Base-by-base conservation (phyloP, 169 alveolate species). In the Plasmodium reichenowi region DNA sequence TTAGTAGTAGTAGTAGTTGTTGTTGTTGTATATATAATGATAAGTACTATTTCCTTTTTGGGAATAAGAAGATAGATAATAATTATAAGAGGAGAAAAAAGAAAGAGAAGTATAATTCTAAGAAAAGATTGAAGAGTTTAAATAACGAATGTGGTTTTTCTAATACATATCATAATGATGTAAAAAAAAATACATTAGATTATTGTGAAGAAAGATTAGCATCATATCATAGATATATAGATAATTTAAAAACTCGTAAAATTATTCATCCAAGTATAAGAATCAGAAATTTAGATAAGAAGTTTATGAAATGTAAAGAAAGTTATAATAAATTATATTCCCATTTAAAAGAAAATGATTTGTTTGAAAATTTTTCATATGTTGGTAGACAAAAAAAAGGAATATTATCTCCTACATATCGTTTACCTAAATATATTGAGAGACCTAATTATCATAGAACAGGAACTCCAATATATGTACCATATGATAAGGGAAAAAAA, bases 341-440 rank as follows among this genome's bases (percentile, higher is more conserved):
- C 0, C 89, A 76, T 22, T 68, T 76, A 24, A 64, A 48, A 54
- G 63, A 76, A 5, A 76, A 38, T 59, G 89, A 76, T n/a, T 3
- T 76, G 1, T 76, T 76, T 58, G 75, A 32, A 50, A 76, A 22
- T 13, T 76, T 76, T 56, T 70, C 52, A 6, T 76, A 64, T 52
- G 72, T 71, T 48, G 95, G 95, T 1, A 89, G 92, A 2, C 92
- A 91, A 26, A 89, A 60, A 45, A 93, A 93, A 85, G 96, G 96
- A 1, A 52, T 78, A 13, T 67, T 83, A 13, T 91, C 94, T 43
- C 95, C 95, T 6, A 88, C 86, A 52, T 94, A 88, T 71, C 64
- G 75, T 72, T 50, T 93, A 0, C 85, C 94, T 3, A 93, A 93
- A 66, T 80, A 68, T 9, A 74, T 87, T 1, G 90, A 43, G 15